Percentiles rank a stretch among this genome's conserved stretches.
Evolutionary conservation across 306 rosid species (phyloP).

Genomic region (Mimosa bimucronata): DNA sequence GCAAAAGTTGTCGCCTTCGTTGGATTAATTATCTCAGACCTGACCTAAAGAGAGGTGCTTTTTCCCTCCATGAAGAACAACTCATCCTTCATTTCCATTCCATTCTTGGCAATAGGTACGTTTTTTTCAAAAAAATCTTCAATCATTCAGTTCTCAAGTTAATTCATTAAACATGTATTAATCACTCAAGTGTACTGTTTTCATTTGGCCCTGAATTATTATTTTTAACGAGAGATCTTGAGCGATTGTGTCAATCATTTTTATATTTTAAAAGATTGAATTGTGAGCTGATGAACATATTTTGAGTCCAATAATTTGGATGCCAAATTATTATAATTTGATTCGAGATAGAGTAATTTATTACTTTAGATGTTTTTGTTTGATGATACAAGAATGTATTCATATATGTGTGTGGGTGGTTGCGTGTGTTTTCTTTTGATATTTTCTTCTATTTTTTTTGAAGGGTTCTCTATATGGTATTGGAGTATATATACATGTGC

Average conservation of each 20-base stretch:
- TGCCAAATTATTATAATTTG: not conserved
- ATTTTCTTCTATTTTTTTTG: not conserved
- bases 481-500: not conserved
- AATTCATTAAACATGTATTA: not conserved
- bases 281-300: not conserved
- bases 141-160: not conserved
- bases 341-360: not conserved
- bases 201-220: not conserved
- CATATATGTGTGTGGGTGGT: not conserved
- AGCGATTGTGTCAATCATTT: not conserved
- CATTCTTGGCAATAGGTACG: slow-evolving; percentile 85
- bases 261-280: not conserved
- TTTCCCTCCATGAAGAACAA: slow-evolving; percentile 77
- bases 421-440: too few relatives aligned
- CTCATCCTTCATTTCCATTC: slow-evolving; percentile 85
- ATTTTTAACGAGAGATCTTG: not conserved
- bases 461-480: not conserved
- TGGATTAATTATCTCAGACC: slow-evolving; percentile 97
- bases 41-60: slow-evolving; percentile 92
- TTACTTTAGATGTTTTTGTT: not conserved
- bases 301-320: not conserved
- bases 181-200: not conserved
- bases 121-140: not conserved
- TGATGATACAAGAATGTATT: not conserved
- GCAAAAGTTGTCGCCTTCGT: slow-evolving; percentile 96